phyloP scores from a whole-genome alignment of 176 grass and related monocot genomes.

The Hordeum marinum region DNA sequence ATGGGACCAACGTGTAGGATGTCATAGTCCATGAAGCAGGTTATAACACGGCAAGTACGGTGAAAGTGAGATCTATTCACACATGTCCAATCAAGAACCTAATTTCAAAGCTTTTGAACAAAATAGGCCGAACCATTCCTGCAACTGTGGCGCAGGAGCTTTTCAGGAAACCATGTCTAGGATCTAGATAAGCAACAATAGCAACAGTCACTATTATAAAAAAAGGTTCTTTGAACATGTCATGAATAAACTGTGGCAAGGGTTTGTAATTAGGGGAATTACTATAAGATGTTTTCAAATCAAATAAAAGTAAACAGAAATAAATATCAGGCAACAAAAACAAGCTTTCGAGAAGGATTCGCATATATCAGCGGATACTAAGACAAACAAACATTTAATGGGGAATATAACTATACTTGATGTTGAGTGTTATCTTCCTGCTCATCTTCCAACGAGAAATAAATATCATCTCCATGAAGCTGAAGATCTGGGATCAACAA shows the following conservation, averaged over 20 bases:
- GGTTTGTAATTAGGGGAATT: not conserved
- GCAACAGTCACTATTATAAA: not conserved
- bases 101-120: not conserved
- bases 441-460: constrained; percentile 88
- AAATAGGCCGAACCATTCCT: not conserved
- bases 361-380: not conserved
- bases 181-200: not conserved
- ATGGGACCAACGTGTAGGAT: not conserved
- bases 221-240: not conserved
- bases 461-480: constrained; percentile 95
- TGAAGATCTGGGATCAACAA: constrained; percentile 71
- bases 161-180: not conserved
- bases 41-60: not conserved
- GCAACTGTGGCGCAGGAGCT: not conserved
- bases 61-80: constrained; percentile 2
- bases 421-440: constrained; percentile 68
- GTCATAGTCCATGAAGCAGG: not conserved
- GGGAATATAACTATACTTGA: constrained; percentile 58
- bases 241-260: not conserved
- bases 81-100: not conserved
- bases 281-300: not conserved
- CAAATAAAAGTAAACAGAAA: not conserved
- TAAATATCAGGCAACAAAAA: not conserved
- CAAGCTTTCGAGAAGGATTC: not conserved
- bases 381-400: not conserved